Evolutionary conservation across 2,329 filamentous ascomycete species (phyloP), one percentile per base, ranked within the genome.

Genomic region (Capronia epimyces): DNA sequence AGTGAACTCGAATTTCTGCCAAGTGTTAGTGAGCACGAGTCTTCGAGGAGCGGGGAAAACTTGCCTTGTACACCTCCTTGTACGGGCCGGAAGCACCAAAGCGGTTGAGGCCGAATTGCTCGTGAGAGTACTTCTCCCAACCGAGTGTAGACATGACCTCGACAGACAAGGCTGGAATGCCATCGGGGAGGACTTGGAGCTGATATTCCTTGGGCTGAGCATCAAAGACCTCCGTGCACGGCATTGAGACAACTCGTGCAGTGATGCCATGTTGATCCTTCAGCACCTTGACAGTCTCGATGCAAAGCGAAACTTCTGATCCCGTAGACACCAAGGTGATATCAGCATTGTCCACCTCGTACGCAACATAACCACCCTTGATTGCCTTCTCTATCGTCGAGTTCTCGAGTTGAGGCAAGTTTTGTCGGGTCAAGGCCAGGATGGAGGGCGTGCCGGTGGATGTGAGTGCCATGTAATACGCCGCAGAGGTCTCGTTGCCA

Each of bases 71-170:
- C 56, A 98, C 89, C 66, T 97, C 85, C 84, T 91, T 91, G 80
- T 97, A 97, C 62, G 91, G 86, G 66, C 91, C 93, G 50, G 88
- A 95, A 62, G 91, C 91, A 83, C 93, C 93, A 74, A 98, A 98
- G 70, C 93, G 83, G 86, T 98, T 98, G 62, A 98, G 83, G 70
- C 93, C 93, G 67, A 98, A 98, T 78, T 98, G 93, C 83, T 98
- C 93, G 76, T 98, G 91, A 53, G 89, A 87, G 78, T 97, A 98
- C 73, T 91, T 87, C 82, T 97, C 90, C 93, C 93, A 98, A 64
- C 93, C 93, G 75, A 96, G 84, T 63, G 93, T 98, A 73, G 81
- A 86, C 87, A 95, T 94, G 71, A 89, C 90, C 80, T 98, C 93
- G 63, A 98, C 87, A 50, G 87, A 94, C 72, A 98, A 73, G 57